Evolutionary conservation across 208 protist genomes (phyloP), one percentile per base, ranked within the genome.

Genomic region (Vickermania ingenoplastis): DNA sequence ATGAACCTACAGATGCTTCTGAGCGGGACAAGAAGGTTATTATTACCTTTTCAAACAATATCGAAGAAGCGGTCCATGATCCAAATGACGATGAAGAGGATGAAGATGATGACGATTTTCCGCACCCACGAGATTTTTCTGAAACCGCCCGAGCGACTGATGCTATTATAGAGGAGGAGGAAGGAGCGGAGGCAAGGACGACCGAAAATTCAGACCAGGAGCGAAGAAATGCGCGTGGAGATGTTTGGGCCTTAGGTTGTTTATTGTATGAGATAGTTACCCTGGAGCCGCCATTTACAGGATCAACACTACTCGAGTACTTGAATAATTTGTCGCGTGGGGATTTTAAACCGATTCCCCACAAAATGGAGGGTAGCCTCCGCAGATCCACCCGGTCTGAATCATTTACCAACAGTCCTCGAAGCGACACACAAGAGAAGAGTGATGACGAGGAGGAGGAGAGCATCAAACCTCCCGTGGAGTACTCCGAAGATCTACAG

Each of bases 161-260:
- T 45, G 7, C 36, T 45, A n/a, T 45, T 45, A 17, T 17, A n/a
- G 36, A 45, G 17, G 7, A n/a, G 11, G 17, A 45, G 11, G 36
- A 7, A 45, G 36, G 17, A 45, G 36, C 7, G 36, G 17, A 45
- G 17, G 36, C 36, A 45, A 7, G 17, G 17, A 45, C 17, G 7
- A n/a, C 7, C 17, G 36, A 45, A n/a, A n/a, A n/a, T n/a, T n/a
- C n/a, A n/a, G 36, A 45, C 36, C 7, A 45, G 7, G 36, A 45
- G 7, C 36, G 11, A 45, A 45, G 17, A 17, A 45, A 45, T 45
- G 7, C 36, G 7, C 36, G 7, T 45, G 36, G 36, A 45, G 36
- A 45, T 45, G 36, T 45, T 45, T 45, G 36, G 36, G 36, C 36
- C 36, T 45, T 45, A 45, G 36, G 36, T 7, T 45, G 36, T 45